A percentile compares a stretch with the other conserved stretches of the same genome.
Evolutionary conservation across 2,329 filamentous ascomycete genomes (phyloP).

Genomic region (Penicillium sp.): DNA sequence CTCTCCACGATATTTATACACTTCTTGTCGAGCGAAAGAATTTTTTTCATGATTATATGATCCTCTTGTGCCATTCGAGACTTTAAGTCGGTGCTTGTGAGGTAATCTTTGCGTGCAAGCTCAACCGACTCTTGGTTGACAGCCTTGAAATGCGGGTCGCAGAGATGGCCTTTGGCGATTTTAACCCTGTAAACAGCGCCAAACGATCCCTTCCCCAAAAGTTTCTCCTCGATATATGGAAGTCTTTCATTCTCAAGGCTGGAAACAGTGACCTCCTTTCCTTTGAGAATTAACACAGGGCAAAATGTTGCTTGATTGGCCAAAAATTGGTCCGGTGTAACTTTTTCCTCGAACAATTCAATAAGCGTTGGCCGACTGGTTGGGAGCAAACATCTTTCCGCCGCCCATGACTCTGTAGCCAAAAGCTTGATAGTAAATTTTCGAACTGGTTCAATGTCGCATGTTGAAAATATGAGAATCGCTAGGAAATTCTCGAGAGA

Average conservation of each 20-base stretch:
- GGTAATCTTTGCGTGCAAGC: slow-evolving; percentile 46
- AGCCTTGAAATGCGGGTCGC: slow-evolving; percentile 13
- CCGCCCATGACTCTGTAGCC: background rate
- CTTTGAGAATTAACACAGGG: background rate
- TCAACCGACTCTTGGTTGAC: slow-evolving; percentile 13
- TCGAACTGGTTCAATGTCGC: slow-evolving; percentile 6
- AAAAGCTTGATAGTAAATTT: slow-evolving; percentile 6
- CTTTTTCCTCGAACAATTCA: too few species aligned
- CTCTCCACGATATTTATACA: slow-evolving; percentile 44
- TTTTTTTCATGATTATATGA: slow-evolving; percentile 39
- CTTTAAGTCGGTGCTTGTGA: background rate
- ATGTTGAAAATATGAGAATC: background rate
- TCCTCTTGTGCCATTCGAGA: slow-evolving; percentile 28
- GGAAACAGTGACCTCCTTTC: background rate
- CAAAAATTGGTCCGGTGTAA: too few species aligned
- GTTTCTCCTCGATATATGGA: slow-evolving; percentile 39
- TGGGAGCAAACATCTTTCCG: background rate
- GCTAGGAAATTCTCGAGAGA: slow-evolving; percentile 7
- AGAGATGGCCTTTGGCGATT: slow-evolving; percentile 42
- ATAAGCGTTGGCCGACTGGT: background rate
- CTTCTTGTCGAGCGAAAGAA: slow-evolving; percentile 35
- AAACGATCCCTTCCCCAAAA: slow-evolving; percentile 37
- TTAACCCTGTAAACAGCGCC: slow-evolving; percentile 34
- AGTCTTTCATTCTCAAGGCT: slow-evolving; percentile 13
- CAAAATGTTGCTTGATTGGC: slow-evolving; percentile 7